Percentiles rank a stretch among this genome's conserved stretches.
phyloP scores from a whole-genome alignment of 805 yeast species.

The Monosporozyma unispora region DNA sequence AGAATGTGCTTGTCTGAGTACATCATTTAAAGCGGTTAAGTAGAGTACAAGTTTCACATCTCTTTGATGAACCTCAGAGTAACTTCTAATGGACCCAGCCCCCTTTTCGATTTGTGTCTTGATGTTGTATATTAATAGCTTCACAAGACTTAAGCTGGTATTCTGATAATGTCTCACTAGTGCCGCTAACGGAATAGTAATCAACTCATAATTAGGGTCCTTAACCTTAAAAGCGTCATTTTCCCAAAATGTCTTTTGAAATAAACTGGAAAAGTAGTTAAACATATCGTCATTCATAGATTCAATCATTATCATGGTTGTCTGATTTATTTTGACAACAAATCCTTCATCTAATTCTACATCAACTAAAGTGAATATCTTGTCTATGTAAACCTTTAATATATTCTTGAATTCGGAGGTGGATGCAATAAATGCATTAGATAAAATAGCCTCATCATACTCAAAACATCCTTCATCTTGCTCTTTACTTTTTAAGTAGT shows the following conservation, averaged over 20 bases:
- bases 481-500: conserved; percentile 38
- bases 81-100: conserved; percentile 69
- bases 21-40: conserved; percentile 58
- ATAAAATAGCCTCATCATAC: conserved; percentile 39
- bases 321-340: conserved; percentile 34
- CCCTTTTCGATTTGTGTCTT: conserved; percentile 62
- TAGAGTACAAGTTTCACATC: conserved; percentile 72
- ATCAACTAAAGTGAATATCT: conserved; percentile 57
- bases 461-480: conserved; percentile 36
- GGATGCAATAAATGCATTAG: conserved; percentile 59
- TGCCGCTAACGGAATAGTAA: conserved; percentile 65
- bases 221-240: conserved; percentile 50
- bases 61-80: conserved; percentile 60
- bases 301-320: conserved; percentile 44
- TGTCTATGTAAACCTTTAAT: conserved; percentile 45
- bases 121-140: conserved; percentile 35
- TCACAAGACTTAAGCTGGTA: conserved; percentile 19
- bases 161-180: conserved; percentile 50
- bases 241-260: conserved; percentile 35
- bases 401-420: conserved; percentile 60
- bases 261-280: conserved; percentile 33
- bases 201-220: conserved; percentile 51
- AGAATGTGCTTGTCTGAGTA: conserved; percentile 57
- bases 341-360: conserved; percentile 33
- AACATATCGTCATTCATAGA: conserved; percentile 53